Evolutionary conservation across 2,329 filamentous ascomycete genomes (phyloP), one percentile per base, ranked within the genome.

Genomic region (Cordyceps pruinosa): DNA sequence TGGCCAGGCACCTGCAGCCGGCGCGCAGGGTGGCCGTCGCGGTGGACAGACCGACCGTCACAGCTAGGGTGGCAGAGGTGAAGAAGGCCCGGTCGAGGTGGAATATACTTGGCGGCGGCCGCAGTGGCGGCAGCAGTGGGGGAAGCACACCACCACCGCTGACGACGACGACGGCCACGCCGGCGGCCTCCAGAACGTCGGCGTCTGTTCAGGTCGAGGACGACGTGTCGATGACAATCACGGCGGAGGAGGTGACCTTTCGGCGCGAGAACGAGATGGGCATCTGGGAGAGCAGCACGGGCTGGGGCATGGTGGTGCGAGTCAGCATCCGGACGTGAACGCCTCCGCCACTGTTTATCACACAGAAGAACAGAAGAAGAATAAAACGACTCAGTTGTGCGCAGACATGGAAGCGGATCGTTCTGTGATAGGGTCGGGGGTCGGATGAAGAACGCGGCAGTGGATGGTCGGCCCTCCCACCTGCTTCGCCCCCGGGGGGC

Each of bases 211-310:
- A 8, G 34, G 34, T 5, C 9, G 53, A 59, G 39, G 49, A 57
- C 25, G 58, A 62, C 26, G 66, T 72, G 3, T 66, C 59, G 30
- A 74, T 77, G 69, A 63, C 55, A 4, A 71, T 73, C 1, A 62
- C 63, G n/a, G 70, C 73, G 1, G 69, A 77, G 49, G 70, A 76
- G 60, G 70, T 77, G 2, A 73, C 73, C 1, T 77, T 79, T 56
- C 66, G 76, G 13, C 64, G 62, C 54, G 70, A 76, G 64, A 78
- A 75, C 47, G 72, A 73, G 17, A 68, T 78, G 60, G 76, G 75
- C 0, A 63, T 79, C 1, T 73, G 71, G 68, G 76, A 78, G 64
- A 76, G 74, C 47, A 63, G 66, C 58, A 70, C 67, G 2, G 76
- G 76, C 0, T 78, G 70, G 67, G 76, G 69, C 1, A 65, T 79